Evolutionary conservation across 2,329 filamentous ascomycete genomes (phyloP), one percentile per base, ranked within the genome.

Genomic region (Basipetospora chlamydospora): DNA sequence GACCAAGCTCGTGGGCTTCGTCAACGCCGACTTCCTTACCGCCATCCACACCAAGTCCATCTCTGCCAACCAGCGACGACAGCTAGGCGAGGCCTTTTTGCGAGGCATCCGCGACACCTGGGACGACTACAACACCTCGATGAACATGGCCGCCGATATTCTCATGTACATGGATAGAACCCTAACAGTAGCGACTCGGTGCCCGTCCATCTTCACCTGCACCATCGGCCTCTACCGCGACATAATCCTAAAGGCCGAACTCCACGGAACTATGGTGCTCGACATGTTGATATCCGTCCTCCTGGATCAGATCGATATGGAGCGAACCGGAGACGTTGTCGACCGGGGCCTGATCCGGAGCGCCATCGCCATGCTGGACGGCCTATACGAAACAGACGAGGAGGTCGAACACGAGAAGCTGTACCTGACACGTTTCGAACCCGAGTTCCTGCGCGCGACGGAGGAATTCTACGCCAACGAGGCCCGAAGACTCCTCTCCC

Each of bases 141-240:
- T 94, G 83, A 86, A 85, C 51, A 96, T 96, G 88, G 79, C 85
- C 35, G 86, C 87, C 4, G 90, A 96, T 55, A 85, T 96, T 22
- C 67, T 96, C 35, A 95, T 96, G 86, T 95, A 95, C 52, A 84
- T 98, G 66, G 88, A 98, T 52, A 80, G 86, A 34, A 78, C 87
- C 20, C 86, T 82, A 49, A 80, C 76, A 34, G 66, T 76, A 25
- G 85, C 92, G 43, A 49, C 59, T 5, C 72, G 77, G 41, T 69
- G 74, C 5, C 78, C 84, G 0, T 80, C 81, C 1, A 90, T 95
- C 38, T 95, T 87, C 52, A 73, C 79, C 11, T 74, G 80, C 8
- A 78, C 84, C 3, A 93, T 98, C 65, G 79, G 79, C 3, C 65
- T 95, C 2, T 98, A 93, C 55, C 77, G 88, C 26, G 84, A 95